Base-by-base conservation (phyloP, 306 rosid genomes). In the Inga leiocalycina region DNA sequence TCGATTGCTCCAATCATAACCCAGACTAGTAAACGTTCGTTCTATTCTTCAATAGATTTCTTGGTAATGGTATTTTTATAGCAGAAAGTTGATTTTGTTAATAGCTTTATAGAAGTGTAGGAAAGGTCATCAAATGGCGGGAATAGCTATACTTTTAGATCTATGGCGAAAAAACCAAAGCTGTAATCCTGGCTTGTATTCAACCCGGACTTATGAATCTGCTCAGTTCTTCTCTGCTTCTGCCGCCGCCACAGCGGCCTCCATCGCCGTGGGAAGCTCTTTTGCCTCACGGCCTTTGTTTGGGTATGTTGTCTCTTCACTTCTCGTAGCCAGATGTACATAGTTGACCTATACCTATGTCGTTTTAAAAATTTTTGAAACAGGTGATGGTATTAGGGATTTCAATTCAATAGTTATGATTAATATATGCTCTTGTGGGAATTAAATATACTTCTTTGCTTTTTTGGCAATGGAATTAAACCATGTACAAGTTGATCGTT, bases 81-180 rank as follows among this genome's bases (percentile, higher is more conserved):
- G 61, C 27, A 54, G 71, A 39, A 62, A 19, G 11, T 0, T 39
- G 3, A 10, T 65, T 49, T 64, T 8, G 14, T 68, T 10, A 64
- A 35, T 37, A 59, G 77, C 13, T 8, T 84, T 43, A 84, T 74
- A 52, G 35, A 61, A 66, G 68, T 44, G 14, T 13, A 71, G 71
- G 34, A 22, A 73, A 80, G 82, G 84, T 69, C 41, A 35, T 70
- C 67, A 82, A 79, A 96, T 96, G 99, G 92, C 87, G 82, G 99
- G 98, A 84, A 79, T 96, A 82, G 86, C 94, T 71, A 43, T 90
- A 83, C 76, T 92, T 24, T 77, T 90, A 87, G 98, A 96, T 94
- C 94, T 91, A 68, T 83, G 93, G 87, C 89, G 81, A 85, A 92
- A 87, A 80, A 91, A 86, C 49, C 91, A 89, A 77, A 80, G 67